These are phyloP conservation scores for Citrullus mucosospermus DNA, from an alignment of 306 rosid species.

Conservation along the genomic window DNA sequence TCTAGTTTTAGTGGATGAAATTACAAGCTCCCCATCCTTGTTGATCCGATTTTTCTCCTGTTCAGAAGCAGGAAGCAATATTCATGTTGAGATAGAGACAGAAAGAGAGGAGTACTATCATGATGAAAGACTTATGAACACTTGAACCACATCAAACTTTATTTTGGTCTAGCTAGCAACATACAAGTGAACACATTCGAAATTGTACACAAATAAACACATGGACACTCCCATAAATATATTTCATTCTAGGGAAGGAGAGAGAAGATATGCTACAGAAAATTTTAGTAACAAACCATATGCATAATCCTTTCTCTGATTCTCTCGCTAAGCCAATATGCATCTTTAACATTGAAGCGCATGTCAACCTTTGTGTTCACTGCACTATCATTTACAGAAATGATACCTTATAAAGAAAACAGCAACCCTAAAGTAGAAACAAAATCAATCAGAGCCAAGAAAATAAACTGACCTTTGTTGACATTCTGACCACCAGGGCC, in stretches of 20 bases:
- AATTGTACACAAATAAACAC: too few species aligned
- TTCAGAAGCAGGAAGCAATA: conserved; percentile 15
- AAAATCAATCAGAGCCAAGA: not conserved
- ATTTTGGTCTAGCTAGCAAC: not conserved
- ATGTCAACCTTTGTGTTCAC: conserved; percentile 98
- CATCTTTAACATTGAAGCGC: conserved; percentile 82
- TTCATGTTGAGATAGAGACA: not conserved
- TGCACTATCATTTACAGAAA: conserved; percentile 14
- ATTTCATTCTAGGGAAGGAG: not conserved
- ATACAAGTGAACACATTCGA: not conserved
- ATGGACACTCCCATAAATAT: too few species aligned
- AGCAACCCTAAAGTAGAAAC: not conserved
- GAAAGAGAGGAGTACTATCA: not conserved
- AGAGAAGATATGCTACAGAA: not conserved
- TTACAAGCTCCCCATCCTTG: conserved; percentile 93
- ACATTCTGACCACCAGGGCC: conserved; percentile 99
- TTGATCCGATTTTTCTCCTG: conserved; percentile 93
- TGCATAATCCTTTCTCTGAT: conserved; percentile 73
- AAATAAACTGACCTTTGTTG: conserved; percentile 51
- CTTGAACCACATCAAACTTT: not conserved
- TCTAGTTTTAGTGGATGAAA: conserved; percentile 87
- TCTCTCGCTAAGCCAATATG: conserved; percentile 67
- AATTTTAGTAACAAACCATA: conserved; percentile 33
- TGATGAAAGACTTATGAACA: not conserved
- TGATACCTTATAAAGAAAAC: not conserved